Evolutionary conservation across 768 basidiomycete genomes (phyloP).

Genomic region (Boletus eberwhitei): DNA sequence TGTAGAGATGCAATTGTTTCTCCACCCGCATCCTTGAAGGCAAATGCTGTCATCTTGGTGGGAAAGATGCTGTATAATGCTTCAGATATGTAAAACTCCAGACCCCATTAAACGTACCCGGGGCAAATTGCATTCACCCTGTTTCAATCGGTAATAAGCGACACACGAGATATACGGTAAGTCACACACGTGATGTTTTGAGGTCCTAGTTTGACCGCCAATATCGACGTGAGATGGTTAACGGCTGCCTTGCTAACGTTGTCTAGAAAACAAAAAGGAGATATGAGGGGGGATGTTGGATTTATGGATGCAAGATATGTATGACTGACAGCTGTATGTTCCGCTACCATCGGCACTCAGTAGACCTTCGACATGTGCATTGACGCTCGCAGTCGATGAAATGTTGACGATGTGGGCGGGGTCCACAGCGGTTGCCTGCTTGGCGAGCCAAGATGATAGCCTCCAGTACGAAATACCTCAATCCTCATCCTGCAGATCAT

Average conservation of each 20-base stretch:
- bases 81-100: not conserved
- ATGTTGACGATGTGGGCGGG: slow-evolving; percentile 82
- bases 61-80: slow-evolving; percentile 57
- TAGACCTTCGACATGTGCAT: slow-evolving; percentile 44
- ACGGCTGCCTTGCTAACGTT: slow-evolving; percentile 84
- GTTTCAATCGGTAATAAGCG: slow-evolving; percentile 1
- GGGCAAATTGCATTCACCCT: slow-evolving; percentile 85
- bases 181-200: slow-evolving; percentile 61
- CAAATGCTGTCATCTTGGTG: slow-evolving; percentile 81
- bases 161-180: not conserved
- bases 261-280: slow-evolving; percentile 39
- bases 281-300: not conserved
- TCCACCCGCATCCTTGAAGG: slow-evolving; percentile 53
- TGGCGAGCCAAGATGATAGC: slow-evolving; percentile 52
- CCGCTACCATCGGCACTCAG: slow-evolving; percentile 58
- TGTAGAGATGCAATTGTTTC: slow-evolving; percentile 50
- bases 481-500: not conserved
- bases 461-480: slow-evolving; percentile 8
- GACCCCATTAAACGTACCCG: slow-evolving; percentile 44
- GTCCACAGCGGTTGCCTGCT: slow-evolving; percentile 57
- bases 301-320: not conserved
- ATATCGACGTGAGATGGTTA: slow-evolving; percentile 73
- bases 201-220: slow-evolving; percentile 63
- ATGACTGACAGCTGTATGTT: slow-evolving; percentile 72
- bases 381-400: slow-evolving; percentile 64